phyloP scores from a whole-genome alignment of 768 basidiomycete genomes.

The Butyriboletus loyo region DNA sequence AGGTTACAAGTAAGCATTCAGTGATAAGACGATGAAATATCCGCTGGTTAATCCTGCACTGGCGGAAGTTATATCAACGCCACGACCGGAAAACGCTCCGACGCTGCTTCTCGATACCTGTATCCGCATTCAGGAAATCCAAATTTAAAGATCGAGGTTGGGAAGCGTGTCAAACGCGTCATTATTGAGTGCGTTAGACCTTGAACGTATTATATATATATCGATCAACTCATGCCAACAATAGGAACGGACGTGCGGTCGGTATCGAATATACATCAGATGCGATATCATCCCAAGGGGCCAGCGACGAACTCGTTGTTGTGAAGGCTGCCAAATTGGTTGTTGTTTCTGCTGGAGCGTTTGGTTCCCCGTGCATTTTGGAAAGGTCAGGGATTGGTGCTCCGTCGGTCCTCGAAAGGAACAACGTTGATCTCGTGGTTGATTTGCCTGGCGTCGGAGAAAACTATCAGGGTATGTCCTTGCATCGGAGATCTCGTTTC shows the following conservation, averaged over 20 bases:
- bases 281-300: slow-evolving; percentile 18
- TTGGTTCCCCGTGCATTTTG: slow-evolving; percentile 55
- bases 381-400: slow-evolving; percentile 72
- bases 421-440: slow-evolving; percentile 46
- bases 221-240: neutral
- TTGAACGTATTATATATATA: too few species aligned
- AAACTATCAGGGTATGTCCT: slow-evolving; percentile 49
- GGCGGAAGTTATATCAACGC: slow-evolving; percentile 49
- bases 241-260: slow-evolving; percentile 35
- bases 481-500: neutral
- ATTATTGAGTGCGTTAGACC: slow-evolving; percentile 1
- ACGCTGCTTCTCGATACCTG: slow-evolving; percentile 35
- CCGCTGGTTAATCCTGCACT: neutral
- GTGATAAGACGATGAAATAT: too few species aligned
- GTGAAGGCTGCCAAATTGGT: slow-evolving; percentile 39
- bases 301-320: neutral
- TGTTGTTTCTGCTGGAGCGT: slow-evolving; percentile 50
- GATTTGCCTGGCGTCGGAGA: slow-evolving; percentile 80
- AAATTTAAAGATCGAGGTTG: slow-evolving; percentile 33
- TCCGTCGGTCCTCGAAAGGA: slow-evolving; percentile 40
- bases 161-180: slow-evolving; percentile 13
- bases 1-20: slow-evolving; percentile 13
- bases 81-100: slow-evolving; percentile 34
- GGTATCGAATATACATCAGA: slow-evolving; percentile 38
- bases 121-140: slow-evolving; percentile 31